Conservation (phyloP, 805 yeast genomes). For the Candida coquimbonensis region DNA sequence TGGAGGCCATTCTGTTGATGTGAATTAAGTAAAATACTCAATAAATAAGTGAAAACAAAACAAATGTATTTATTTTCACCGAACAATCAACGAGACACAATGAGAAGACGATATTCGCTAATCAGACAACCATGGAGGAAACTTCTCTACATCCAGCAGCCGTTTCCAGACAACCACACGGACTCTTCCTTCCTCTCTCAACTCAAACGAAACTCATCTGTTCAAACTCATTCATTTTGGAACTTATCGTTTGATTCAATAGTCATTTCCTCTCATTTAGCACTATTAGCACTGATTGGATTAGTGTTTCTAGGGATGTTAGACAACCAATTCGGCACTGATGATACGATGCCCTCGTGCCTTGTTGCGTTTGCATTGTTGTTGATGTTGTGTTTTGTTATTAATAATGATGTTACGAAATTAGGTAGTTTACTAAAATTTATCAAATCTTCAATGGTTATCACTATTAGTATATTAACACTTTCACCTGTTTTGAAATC, state of each 20-base stretch:
- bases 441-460: slow-evolving; percentile 60
- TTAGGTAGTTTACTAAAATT: slow-evolving; percentile 9
- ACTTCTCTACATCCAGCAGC: slow-evolving; percentile 76
- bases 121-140: slow-evolving; percentile 61
- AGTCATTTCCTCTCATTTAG: slow-evolving; percentile 57
- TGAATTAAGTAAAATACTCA: no score
- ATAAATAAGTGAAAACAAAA: not conserved
- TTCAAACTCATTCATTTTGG: slow-evolving; percentile 55
- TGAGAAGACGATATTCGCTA: slow-evolving; percentile 1
- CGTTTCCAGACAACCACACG: slow-evolving; percentile 88
- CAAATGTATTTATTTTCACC: no score
- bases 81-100: not conserved
- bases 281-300: slow-evolving; percentile 55
- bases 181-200: slow-evolving; percentile 77
- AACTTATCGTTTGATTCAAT: slow-evolving; percentile 67
- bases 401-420: not conserved
- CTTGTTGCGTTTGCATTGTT: no score
- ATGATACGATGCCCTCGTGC: no score
- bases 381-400: slow-evolving; percentile 4
- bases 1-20: not conserved
- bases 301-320: slow-evolving; percentile 63
- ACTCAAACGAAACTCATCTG: slow-evolving; percentile 69
- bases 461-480: slow-evolving; percentile 63
- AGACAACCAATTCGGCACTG: slow-evolving; percentile 34
- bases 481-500: slow-evolving; percentile 88